Conservation (phyloP, 257 asterid species). For the Nicotiana otophora region DNA sequence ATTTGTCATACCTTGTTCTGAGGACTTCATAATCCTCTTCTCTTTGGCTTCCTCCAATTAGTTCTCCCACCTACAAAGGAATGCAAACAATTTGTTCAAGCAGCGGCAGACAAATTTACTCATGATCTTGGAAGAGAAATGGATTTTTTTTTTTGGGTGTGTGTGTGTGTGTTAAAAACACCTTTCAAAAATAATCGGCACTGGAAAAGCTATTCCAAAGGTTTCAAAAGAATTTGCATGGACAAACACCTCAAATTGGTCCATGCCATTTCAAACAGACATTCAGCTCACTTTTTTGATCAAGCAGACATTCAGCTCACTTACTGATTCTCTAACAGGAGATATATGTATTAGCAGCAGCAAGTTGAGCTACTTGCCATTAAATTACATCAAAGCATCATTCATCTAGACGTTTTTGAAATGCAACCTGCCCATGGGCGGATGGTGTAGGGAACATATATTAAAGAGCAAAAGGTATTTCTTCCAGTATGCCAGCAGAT, state of each 20-base stretch:
- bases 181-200: background rate
- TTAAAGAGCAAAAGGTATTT: background rate
- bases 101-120: background rate
- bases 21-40: slow-evolving; percentile 88
- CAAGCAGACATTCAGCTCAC: background rate
- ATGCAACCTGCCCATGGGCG: background rate
- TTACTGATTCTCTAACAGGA: background rate
- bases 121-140: background rate
- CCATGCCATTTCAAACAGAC: too few relatives aligned
- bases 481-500: background rate
- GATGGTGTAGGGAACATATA: background rate
- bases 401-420: background rate
- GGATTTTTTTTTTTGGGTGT: too few relatives aligned
- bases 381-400: background rate
- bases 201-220: background rate
- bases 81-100: background rate
- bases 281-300: too few relatives aligned
- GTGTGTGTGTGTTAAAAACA: background rate
- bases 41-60: slow-evolving; percentile 98
- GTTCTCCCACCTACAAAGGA: slow-evolving; percentile 79
- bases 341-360: background rate
- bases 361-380: background rate
- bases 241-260: too few relatives aligned
- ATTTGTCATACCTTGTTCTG: slow-evolving; percentile 45
- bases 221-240: background rate